A percentile compares a stretch with the other conserved stretches of the same genome.
Conservation (phyloP, 306 rosid genomes). For the Alnus rubra region DNA sequence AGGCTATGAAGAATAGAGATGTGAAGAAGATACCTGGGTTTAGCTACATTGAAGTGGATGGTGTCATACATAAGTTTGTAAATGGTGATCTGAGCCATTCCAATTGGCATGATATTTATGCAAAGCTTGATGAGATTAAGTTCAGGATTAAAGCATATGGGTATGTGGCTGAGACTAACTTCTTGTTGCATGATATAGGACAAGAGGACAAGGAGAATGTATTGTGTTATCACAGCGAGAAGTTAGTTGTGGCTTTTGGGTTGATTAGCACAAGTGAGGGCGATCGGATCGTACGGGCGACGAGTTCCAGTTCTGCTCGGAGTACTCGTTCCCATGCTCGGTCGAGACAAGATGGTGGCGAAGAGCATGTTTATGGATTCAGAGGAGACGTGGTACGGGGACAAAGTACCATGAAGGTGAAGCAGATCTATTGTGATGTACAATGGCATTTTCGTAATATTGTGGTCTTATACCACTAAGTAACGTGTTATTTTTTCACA, state of each 20-base stretch:
- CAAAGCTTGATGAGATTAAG: conserved; percentile 79
- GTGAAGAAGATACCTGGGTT: conserved; percentile 84
- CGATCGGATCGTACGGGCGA: no score
- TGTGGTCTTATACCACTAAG: no score
- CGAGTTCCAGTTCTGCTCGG: no score
- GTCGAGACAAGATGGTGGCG: no score
- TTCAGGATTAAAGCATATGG: conserved; percentile 60
- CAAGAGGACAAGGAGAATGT: conserved; percentile 92
- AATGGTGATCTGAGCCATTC: conserved; percentile 73
- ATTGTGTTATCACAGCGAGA: conserved; percentile 78
- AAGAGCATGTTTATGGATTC: no score
- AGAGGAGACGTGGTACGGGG: no score
- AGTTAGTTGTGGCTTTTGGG: conserved; percentile 85
- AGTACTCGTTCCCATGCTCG: no score
- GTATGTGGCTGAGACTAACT: conserved; percentile 60
- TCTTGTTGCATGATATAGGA: conserved; percentile 89
- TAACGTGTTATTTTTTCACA: no score
- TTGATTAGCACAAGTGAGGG: conserved; percentile 68
- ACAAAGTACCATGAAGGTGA: no score
- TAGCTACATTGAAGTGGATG: conserved; percentile 70
- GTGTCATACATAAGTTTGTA: conserved; percentile 64
- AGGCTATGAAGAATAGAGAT: conserved; percentile 66
- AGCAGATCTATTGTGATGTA: no score
- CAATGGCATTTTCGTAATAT: no score
- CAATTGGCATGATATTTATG: conserved; percentile 60